Evolutionary conservation across 2,329 filamentous ascomycete species (phyloP), one percentile per base, ranked within the genome.

Genomic region (Aspergillus calidoustus): DNA sequence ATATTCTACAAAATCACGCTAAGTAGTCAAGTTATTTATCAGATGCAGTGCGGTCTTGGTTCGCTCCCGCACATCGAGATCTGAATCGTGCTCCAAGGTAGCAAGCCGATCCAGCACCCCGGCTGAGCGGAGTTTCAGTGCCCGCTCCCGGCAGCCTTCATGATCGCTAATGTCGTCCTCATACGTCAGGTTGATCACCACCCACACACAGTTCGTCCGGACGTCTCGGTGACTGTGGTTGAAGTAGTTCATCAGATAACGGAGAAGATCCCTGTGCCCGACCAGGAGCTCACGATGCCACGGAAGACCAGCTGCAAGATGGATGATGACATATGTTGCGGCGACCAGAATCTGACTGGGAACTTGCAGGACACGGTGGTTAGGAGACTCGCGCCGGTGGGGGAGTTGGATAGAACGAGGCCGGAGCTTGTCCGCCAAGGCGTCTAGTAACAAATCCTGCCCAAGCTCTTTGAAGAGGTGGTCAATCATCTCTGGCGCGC

Each of bases 141-240:
- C 89, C 56, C 95, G 85, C 68, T 89, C 84, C 31, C 84, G 81
- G 64, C 90, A 91, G 9, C 85, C 86, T 23, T 83, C 80, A 22
- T 82, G 80, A 68, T 97, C 93, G 31, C 78, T 83, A 7, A 85
- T 83, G 69, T 94, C 89, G 64, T 97, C 93, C 64, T 89, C 84
- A 83, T 90, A 96, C 0, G 91, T 91, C 48, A 99, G 84, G 73
- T 97, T 97, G 73, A 89, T 91, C 49, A 96, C 84, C 48, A 96
- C 83, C 84, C 93, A 94, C 66, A 92, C 92, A 68, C 95, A 87
- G 50, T 89, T 89, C 22, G 89, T 84, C 6, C 94, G 88, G 7
- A 99, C 89, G 47, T 90, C 87, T 50, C 86, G 85, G 72, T 91
- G 87, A 48, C 87, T 85, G 76, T 92, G 91, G 50, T 82, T 85